These are phyloP conservation scores for Raphanus raphanistrum DNA, from an alignment of 345 rosid species.

Conservation along the genomic window DNA sequence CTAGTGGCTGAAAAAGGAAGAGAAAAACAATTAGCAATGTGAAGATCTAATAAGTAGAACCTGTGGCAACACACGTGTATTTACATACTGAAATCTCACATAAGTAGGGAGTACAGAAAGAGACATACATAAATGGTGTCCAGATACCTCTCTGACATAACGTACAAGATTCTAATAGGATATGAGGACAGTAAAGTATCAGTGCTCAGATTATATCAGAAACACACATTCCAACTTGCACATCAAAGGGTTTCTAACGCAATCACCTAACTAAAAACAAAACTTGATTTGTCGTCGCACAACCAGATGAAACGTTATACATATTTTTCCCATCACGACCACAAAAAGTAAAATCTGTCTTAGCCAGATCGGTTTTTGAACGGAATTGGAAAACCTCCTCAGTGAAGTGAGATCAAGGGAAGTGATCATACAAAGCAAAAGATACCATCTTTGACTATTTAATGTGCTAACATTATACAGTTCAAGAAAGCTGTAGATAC, in stretches of 20 bases:
- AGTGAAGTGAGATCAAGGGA: background rate
- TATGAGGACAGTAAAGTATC: background rate
- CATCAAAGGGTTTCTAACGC: background rate
- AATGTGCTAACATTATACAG: too few species aligned
- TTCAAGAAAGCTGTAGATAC: background rate
- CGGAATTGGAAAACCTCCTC: background rate
- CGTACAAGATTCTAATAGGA: background rate
- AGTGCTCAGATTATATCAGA: background rate
- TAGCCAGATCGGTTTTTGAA: background rate
- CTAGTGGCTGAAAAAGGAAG: conserved; percentile 66
- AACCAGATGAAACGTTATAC: background rate
- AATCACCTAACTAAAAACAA: background rate
- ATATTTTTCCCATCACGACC: background rate
- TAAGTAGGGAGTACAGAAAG: conserved; percentile 31
- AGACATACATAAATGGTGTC: background rate
- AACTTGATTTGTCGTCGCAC: conserved; percentile 5
- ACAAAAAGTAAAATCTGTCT: background rate
- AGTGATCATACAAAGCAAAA: too few species aligned
- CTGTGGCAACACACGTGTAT: conserved; percentile 27
- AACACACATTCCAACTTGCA: background rate
- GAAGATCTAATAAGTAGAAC: conserved; percentile 3
- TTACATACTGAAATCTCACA: conserved; percentile 47
- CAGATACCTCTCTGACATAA: background rate
- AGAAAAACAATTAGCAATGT: conserved; percentile 34
- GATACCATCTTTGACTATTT: too few species aligned